These are phyloP conservation scores for Gynandropsis gynandra DNA, from an alignment of 345 rosid species.

Conservation along the genomic window DNA sequence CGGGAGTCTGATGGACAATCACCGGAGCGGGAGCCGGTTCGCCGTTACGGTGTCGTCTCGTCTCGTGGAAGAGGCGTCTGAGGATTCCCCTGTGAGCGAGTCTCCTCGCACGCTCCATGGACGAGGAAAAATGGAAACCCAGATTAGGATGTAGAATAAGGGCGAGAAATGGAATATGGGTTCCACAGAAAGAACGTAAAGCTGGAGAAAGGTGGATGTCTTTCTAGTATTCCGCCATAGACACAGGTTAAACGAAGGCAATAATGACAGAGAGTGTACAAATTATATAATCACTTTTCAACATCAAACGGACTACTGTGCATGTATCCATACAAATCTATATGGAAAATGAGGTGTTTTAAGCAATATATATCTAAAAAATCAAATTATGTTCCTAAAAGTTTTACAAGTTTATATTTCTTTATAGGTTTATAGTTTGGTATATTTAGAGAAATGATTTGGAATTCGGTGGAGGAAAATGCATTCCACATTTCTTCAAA, in stretches of 20 bases:
- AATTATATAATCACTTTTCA: constrained; percentile 2
- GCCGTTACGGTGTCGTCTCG: constrained; percentile 42
- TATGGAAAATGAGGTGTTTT: no score
- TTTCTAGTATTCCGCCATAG: constrained; percentile 26
- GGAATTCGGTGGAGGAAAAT: constrained; percentile 60
- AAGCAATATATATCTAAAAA: no score
- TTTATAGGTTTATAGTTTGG: no score
- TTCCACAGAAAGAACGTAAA: neutral
- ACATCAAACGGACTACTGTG: constrained; percentile 6
- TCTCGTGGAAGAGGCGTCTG: constrained; percentile 49
- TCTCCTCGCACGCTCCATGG: constrained; percentile 92
- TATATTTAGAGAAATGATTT: constrained; percentile 44
- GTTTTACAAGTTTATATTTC: no score
- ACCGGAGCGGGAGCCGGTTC: constrained; percentile 33
- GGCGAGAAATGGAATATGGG: constrained; percentile 1
- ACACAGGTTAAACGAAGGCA: constrained; percentile 29
- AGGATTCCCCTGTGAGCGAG: constrained; percentile 78
- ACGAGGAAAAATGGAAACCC: neutral
- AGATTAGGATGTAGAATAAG: neutral
- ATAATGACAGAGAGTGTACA: constrained; percentile 1
- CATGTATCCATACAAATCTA: constrained; percentile 25
- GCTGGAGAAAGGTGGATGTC: constrained; percentile 2
- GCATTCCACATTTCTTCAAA: constrained; percentile 13
- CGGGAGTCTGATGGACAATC: constrained; percentile 40
- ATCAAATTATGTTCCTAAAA: neutral